Evolutionary conservation across 352 stramenopile genomes (phyloP).

Genomic region (Pythium insidiosum): DNA sequence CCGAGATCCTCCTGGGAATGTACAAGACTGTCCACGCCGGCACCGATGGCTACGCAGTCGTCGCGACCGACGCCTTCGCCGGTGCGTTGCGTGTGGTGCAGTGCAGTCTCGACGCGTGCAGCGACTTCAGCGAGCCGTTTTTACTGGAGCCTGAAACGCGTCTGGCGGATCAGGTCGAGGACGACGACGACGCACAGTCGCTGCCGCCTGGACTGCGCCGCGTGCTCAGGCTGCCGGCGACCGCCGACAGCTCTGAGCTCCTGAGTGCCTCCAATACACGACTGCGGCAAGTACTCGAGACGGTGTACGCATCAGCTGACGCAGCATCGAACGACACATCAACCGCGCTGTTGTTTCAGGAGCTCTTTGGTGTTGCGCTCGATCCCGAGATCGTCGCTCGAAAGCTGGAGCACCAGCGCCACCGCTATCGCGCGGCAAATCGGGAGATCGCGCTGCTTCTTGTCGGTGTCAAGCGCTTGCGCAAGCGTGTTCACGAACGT

Average conservation of each 20-base stretch:
- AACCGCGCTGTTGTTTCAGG: too few relatives aligned
- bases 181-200: slow-evolving; percentile 2
- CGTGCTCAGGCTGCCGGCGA: slow-evolving; percentile 3
- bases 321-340: too few relatives aligned
- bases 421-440: slow-evolving; percentile 23
- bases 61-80: slow-evolving; percentile 43
- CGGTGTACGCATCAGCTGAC: slow-evolving; percentile 3
- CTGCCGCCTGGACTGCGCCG: slow-evolving; percentile 5
- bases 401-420: slow-evolving; percentile 16
- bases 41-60: slow-evolving; percentile 22
- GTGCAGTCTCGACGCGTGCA: slow-evolving; percentile 42
- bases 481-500: slow-evolving; percentile 2
- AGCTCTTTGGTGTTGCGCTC: slow-evolving; percentile 2
- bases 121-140: slow-evolving; percentile 39
- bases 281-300: slow-evolving; percentile 5
- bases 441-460: slow-evolving; percentile 43
- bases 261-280: slow-evolving; percentile 6
- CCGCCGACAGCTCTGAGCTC: background rate
- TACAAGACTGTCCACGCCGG: slow-evolving; percentile 49
- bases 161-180: background rate
- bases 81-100: slow-evolving; percentile 46
- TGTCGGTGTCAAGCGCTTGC: slow-evolving; percentile 21
- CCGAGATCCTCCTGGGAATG: slow-evolving; percentile 59
- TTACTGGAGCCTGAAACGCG: slow-evolving; percentile 27
- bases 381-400: background rate